Base-by-base conservation (phyloP, 2,329 filamentous ascomycete species). In the Alternaria triticimaculans region DNA sequence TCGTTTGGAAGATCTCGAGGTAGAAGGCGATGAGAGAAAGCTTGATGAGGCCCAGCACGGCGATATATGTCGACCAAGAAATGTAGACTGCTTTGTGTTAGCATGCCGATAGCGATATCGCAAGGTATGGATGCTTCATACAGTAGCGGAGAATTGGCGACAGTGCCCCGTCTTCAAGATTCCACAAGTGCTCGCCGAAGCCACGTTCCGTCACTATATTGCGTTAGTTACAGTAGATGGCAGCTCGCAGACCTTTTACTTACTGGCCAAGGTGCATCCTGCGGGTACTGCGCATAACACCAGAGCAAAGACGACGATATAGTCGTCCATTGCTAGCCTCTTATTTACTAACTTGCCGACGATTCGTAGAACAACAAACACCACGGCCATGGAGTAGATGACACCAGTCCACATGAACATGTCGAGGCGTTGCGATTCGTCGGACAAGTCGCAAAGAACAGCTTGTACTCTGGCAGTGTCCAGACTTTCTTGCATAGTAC, bases 1-100 rank as follows among this genome's bases (percentile, higher is more conserved):
- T 57, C 2, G 65, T 64, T n/a, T 65, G 48, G 63, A 77, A 77
- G 50, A 77, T 76, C 25, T 75, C 68, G 14, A 76, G 70, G 37
- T 76, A 77, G 54, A 75, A 75, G 5, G 74, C 48, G 23, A 74
- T 51, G 2, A 76, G 58, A 5, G 74, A 72, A 7, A 75, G 55
- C 48, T 76, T 76, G 55, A 71, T 74, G 18, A 76, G 58, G 11
- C 68, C 71, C 0, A 75, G 66, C 0, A 74, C 60, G 8, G 73
- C 8, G 1, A 69, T 55, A 45, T 76, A 76, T 1, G 64, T 69
- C 9, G 64, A 62, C 63, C 65, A 70, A 3, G 70, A 61, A 6
- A 75, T 59, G 20, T 63, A 72, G 56, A 75, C 69, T 73, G 25
- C 4, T 15, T 11, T 23, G 5, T 5, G 30, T 55, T 41, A 45